These are phyloP conservation scores for Mimosa bimucronata DNA, from an alignment of 306 rosid species.

Conservation along the genomic window DNA sequence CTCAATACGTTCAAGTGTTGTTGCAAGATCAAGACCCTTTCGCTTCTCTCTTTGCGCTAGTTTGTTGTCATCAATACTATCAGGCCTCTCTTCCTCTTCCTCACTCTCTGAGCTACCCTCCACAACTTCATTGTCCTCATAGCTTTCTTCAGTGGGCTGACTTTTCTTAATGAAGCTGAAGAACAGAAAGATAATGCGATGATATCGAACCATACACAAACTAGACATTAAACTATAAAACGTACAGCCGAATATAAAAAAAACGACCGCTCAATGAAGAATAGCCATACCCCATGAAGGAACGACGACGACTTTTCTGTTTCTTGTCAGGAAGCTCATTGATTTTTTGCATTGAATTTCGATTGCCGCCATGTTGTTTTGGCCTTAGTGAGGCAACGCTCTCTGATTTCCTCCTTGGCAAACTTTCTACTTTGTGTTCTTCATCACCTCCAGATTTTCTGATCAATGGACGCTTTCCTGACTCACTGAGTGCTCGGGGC, in stretches of 20 bases:
- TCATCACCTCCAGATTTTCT: constrained; percentile 60
- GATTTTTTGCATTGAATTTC: constrained; percentile 64
- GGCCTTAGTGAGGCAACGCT: constrained; percentile 56
- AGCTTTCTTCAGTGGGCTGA: constrained; percentile 50
- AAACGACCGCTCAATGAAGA: constrained; percentile 1
- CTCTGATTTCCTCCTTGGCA: constrained; percentile 66
- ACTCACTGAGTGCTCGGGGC: constrained; percentile 87
- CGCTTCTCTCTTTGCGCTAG: constrained; percentile 78
- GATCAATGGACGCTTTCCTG: constrained; percentile 58
- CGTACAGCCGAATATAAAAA: background rate
- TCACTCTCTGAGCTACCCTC: constrained; percentile 53
- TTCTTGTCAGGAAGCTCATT: constrained; percentile 78
- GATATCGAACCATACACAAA: constrained; percentile 9
- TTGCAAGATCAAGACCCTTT: constrained; percentile 96
- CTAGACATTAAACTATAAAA: constrained; percentile 8
- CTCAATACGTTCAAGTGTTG: constrained; percentile 98
- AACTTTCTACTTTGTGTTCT: constrained; percentile 37
- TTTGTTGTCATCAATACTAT: constrained; percentile 60
- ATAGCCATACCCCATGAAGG: constrained; percentile 82
- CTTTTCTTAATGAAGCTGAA: constrained; percentile 68
- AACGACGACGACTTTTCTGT: constrained; percentile 63
- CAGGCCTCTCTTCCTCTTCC: constrained; percentile 64
- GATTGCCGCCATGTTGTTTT: constrained; percentile 47
- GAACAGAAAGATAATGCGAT: constrained; percentile 6
- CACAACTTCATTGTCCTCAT: constrained; percentile 37